These are phyloP conservation scores for Cydonia oblonga DNA, from an alignment of 331 rosid genomes.

Conservation along the genomic window DNA sequence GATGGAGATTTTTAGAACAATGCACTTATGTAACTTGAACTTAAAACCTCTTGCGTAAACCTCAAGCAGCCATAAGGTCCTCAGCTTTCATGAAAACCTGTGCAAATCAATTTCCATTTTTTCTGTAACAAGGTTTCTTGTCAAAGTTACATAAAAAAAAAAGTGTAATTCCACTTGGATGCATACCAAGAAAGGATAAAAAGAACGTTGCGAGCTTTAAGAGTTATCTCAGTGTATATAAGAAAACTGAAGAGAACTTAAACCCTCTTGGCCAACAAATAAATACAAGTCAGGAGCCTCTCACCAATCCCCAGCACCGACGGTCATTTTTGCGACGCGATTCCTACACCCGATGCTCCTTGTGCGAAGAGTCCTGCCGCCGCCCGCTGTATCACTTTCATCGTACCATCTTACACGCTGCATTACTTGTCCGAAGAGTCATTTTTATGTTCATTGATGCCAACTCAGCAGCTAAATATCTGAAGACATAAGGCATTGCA, in stretches of 20 bases:
- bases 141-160: no score
- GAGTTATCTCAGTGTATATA: neutral
- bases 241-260: neutral
- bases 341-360: neutral
- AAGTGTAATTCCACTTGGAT: neutral
- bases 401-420: neutral
- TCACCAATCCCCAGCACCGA: neutral
- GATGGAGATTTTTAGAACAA: no score
- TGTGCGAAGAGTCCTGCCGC: neutral
- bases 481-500: conserved; percentile 86
- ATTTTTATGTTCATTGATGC: conserved; percentile 91
- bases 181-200: no score
- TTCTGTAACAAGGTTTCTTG: no score
- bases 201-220: no score
- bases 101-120: no score
- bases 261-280: neutral
- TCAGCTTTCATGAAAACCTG: no score
- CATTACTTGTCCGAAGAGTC: conserved; percentile 54
- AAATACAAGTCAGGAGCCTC: neutral
- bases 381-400: neutral
- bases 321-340: neutral
- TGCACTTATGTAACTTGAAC: no score
- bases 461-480: conserved; percentile 85
- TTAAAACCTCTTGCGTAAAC: no score
- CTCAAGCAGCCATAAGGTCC: no score